phyloP scores from a whole-genome alignment of 2,329 filamentous ascomycete species.

The Colletotrichum abscissum region DNA sequence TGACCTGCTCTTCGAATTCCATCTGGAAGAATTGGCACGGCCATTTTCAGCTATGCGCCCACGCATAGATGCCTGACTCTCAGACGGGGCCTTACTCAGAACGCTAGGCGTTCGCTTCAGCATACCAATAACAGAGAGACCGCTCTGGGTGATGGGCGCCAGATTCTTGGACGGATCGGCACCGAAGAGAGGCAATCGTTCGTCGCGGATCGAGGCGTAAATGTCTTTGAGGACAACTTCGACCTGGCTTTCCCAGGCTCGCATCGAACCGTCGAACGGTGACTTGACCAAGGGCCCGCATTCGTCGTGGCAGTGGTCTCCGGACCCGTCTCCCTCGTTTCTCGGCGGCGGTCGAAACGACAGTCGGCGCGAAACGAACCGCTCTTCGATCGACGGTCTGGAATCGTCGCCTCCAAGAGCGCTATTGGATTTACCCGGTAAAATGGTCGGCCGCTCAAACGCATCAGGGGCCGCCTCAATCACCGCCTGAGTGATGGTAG shows the following conservation, averaged over 20 bases:
- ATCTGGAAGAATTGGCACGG: slow-evolving; percentile 71
- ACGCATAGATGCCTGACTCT: slow-evolving; percentile 75
- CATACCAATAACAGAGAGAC: slow-evolving; percentile 79
- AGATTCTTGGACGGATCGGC: slow-evolving; percentile 62
- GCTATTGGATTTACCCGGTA: slow-evolving; percentile 55
- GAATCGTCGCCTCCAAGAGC: slow-evolving; percentile 44
- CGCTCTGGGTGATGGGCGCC: slow-evolving; percentile 62
- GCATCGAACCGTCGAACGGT: slow-evolving; percentile 79
- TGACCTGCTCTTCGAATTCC: slow-evolving; percentile 88
- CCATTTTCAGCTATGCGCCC: slow-evolving; percentile 74
- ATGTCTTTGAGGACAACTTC: slow-evolving; percentile 93
- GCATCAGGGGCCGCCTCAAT: slow-evolving; percentile 77
- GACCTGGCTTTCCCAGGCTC: slow-evolving; percentile 88
- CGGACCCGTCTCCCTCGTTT: slow-evolving; percentile 49
- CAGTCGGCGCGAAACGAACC: slow-evolving; percentile 50
- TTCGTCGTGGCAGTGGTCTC: slow-evolving; percentile 56
- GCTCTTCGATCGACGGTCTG: slow-evolving; percentile 50
- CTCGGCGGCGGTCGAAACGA: slow-evolving; percentile 63
- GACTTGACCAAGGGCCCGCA: slow-evolving; percentile 82
- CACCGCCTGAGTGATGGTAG: slow-evolving; percentile 83
- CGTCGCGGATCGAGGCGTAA: slow-evolving; percentile 88
- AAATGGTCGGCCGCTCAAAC: slow-evolving; percentile 69
- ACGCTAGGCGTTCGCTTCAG: slow-evolving; percentile 90
- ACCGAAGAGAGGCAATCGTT: slow-evolving; percentile 88
- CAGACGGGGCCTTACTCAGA: slow-evolving; percentile 92